Base-by-base conservation (phyloP, 768 basidiomycete genomes). In the Mrakia blollopis region DNA sequence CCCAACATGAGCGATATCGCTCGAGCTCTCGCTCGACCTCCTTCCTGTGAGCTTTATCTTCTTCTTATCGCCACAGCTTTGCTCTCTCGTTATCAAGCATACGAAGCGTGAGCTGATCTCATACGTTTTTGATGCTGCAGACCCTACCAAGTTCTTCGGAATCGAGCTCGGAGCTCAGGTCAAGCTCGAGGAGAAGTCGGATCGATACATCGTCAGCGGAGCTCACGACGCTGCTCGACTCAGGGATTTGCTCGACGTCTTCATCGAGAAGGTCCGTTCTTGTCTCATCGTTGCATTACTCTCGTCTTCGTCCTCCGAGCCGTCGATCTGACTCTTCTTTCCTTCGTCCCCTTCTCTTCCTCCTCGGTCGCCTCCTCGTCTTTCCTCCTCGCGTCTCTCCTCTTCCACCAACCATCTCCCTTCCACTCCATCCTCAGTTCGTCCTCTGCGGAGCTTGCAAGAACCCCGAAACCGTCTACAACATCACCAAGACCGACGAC, bases 1-100 rank as follows among this genome's bases (percentile, higher is more conserved):
- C 95, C 95, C 28, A 99, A 99, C 86, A 98, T 99, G 94, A 89
- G 93, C 78, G 97, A 98, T 84, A 91, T 99, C 80, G 93, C 96
- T 68, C 91, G 93, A 79, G 94, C 97, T 63, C 89, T 99, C 80
- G 92, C 91, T 82, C 91, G 97, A 77, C 96, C 96, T 78, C 92
- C 97, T 37, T 89, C 94, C 61, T 87, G 86, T 86, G 75, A 80
- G 60, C 78, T 30, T n/a, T 18, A 63, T 37, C 41, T 14, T 25
- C 23, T 11, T 10, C 28, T 39, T 47, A 32, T 21, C 30, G 28
- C 35, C 32, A 11, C 50, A 2, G 10, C 35, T 39, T 18, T 21
- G 9, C 13, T 6, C 16, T 11, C 14, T 65, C 63, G 63, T 35
- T n/a, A 14, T n/a, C n/a, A n/a, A n/a, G 10, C 11, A 62, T 3